phyloP scores from a whole-genome alignment of 2,329 filamentous ascomycete species.

The Cercospora zeina region DNA sequence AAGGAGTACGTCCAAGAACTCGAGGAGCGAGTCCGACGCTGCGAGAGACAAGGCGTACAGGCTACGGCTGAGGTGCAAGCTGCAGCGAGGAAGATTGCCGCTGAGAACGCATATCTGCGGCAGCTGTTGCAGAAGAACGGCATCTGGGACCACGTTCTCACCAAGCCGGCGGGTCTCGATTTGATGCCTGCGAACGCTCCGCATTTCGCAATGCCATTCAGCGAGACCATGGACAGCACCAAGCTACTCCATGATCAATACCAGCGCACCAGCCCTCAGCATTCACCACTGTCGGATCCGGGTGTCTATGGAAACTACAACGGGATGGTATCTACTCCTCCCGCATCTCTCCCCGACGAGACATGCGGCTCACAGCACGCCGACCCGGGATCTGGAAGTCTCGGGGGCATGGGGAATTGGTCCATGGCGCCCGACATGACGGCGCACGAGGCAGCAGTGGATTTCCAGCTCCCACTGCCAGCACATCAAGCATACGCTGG shows the following conservation, averaged over 20 bases:
- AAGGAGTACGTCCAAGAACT: conserved; percentile 14
- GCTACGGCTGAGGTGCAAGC: conserved; percentile 8
- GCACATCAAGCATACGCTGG: neutral
- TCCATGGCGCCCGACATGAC: neutral
- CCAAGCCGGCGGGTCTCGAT: neutral
- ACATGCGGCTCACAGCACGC: neutral
- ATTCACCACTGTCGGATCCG: neutral
- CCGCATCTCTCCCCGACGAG: neutral
- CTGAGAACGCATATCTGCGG: conserved; percentile 3
- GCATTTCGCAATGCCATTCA: neutral
- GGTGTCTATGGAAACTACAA: neutral
- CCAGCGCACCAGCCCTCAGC: neutral
- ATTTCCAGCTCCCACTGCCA: neutral
- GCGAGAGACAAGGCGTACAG: conserved; percentile 8
- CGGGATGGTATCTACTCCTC: neutral
- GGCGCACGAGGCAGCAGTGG: neutral
- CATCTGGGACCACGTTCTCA: neutral
- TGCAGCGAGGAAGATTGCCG: conserved; percentile 10
- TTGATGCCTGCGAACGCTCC: neutral
- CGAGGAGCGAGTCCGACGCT: conserved; percentile 8
- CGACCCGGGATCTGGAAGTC: neutral
- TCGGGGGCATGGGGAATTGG: neutral
- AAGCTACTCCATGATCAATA: neutral
- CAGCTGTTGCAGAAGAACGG: conserved; percentile 9
- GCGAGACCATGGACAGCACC: neutral